Percentiles rank a stretch among this genome's conserved stretches.
Evolutionary conservation across 1,284 basidiomycete genomes (phyloP).

Genomic region (Sporisorium scitamineum): DNA sequence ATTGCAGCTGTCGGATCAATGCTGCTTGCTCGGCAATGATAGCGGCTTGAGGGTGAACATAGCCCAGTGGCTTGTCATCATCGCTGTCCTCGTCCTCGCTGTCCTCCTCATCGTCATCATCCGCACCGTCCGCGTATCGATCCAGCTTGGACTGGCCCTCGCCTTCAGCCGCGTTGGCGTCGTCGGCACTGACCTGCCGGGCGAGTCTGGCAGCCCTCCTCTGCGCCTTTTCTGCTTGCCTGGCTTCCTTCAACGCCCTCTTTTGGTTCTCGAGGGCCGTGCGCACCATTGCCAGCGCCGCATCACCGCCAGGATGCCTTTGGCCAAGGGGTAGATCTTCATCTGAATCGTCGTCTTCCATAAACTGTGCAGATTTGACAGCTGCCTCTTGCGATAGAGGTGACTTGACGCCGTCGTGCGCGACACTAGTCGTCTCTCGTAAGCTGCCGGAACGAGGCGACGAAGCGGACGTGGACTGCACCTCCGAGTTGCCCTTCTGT

Average conservation of each 20-base stretch:
- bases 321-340: constrained; percentile 60
- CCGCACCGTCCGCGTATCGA: constrained; percentile 22
- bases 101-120: constrained; percentile 9
- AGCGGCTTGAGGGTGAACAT: constrained; percentile 63
- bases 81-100: constrained; percentile 50
- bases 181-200: constrained; percentile 15
- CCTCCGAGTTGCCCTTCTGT: constrained; percentile 1
- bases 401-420: constrained; percentile 2
- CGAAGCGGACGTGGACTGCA: constrained; percentile 14
- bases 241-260: constrained; percentile 34
- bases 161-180: constrained; percentile 10
- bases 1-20: constrained; percentile 59
- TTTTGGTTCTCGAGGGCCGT: constrained; percentile 35
- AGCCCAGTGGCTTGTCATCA: constrained; percentile 60
- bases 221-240: constrained; percentile 26
- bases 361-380: background rate
- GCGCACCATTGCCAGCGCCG: constrained; percentile 31
- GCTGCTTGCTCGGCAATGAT: constrained; percentile 68
- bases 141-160: background rate
- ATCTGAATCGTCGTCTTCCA: constrained; percentile 50
- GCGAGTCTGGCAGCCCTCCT: constrained; percentile 30
- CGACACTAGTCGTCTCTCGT: background rate
- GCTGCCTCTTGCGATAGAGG: constrained; percentile 4
- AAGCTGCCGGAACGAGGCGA: constrained; percentile 20
- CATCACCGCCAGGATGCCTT: constrained; percentile 44